Conservation (phyloP, 805 yeast genomes). For the Candida ipomoeae region DNA sequence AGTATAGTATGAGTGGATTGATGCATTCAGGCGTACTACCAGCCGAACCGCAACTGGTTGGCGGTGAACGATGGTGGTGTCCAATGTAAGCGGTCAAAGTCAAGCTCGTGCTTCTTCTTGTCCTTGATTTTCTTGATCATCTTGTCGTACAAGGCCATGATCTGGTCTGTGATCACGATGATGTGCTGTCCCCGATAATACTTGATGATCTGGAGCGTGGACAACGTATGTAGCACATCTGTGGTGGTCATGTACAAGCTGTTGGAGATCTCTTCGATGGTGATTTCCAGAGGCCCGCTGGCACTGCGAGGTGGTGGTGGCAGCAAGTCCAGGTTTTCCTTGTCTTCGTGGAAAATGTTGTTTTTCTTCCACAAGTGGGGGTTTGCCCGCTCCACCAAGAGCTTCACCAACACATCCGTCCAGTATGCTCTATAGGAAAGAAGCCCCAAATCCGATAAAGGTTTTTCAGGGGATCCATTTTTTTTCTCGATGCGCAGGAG, state of each 20-base stretch:
- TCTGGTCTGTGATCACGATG: conserved; percentile 79
- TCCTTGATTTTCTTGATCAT: conserved; percentile 46
- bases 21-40: conserved; percentile 43
- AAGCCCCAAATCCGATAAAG: conserved; percentile 89
- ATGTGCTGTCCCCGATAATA: conserved; percentile 95
- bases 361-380: conserved; percentile 37
- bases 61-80: conserved; percentile 95
- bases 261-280: conserved; percentile 86
- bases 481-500: conserved; percentile 83
- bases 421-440: conserved; percentile 92
- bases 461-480: conserved; percentile 96
- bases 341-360: conserved; percentile 33
- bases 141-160: conserved; percentile 70
- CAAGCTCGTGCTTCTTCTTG: conserved; percentile 72
- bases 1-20: too few species aligned
- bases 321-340: conserved; percentile 16
- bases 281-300: conserved; percentile 44
- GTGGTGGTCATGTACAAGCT: conserved; percentile 93
- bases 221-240: conserved; percentile 89
- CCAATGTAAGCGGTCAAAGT: conserved; percentile 75
- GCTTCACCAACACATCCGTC: conserved; percentile 82
- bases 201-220: conserved; percentile 82
- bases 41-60: conserved; percentile 91
- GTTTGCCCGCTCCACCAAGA: conserved; percentile 57
- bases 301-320: conserved; percentile 19